Evolutionary conservation across 75 land plant genomes (phyloP), one percentile per base, ranked within the genome.

Genomic region (Isoetes taiwanensis): DNA sequence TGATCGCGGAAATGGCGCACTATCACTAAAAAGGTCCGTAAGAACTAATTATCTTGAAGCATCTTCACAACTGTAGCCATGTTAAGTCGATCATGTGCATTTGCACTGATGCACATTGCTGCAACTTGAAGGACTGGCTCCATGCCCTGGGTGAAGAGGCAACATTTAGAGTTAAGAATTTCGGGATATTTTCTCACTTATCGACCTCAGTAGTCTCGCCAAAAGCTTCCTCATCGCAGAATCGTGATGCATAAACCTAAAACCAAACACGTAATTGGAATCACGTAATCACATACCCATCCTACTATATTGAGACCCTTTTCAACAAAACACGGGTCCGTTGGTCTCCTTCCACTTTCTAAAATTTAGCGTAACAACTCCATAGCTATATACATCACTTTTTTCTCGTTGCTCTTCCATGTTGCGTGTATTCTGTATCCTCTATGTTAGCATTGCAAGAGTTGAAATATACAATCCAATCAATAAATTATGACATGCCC

Each of bases 361-460:
- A 30, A 91, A 75, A 69, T 91, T 94, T 34, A 91, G 46, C 42
- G 87, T 57, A 23, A 91, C 85, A 30, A 91, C 89, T 11, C 97
- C 97, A 69, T 75, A 91, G 72, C 89, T 87, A 61, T 87, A 91
- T 14, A 91, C 89, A 65, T 91, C 97, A 12, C 97, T 74, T 32
- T 87, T 91, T 65, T 83, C 97, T 17, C n/a, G 97, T 87, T 1
- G 78, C 97, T 58, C 69, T 67, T 37, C 97, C 97, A 71, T 77
- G 78, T 46, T 87, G 85, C 56, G 87, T 61, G 61, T 87, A 91
- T 62, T 91, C 97, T 91, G 76, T 56, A n/a, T n/a, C n/a, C n/a
- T n/a, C n/a, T n/a, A n/a, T n/a, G n/a, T n/a, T n/a, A n/a, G n/a
- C n/a, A n/a, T n/a, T n/a, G n/a, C n/a, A n/a, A n/a, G n/a, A n/a